Base-by-base conservation (phyloP, 75 land plant species). In the Cryptomeria japonica region DNA sequence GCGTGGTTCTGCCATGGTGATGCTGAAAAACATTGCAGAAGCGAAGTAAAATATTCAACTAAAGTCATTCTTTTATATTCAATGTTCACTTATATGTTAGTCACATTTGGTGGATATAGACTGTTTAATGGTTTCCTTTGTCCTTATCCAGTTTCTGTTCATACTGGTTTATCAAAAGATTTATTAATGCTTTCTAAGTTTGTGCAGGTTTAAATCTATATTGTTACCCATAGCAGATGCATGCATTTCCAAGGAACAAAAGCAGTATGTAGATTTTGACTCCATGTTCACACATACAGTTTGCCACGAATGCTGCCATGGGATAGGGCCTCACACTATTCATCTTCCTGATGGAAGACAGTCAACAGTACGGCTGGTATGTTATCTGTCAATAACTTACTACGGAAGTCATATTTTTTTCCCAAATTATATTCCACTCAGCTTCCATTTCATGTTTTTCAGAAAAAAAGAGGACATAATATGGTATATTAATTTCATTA, bases 271-370 rank as follows among this genome's bases (percentile, higher is more conserved):
- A 13, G 97, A 98, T 88, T 98, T 98, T 87, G 97, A 97, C 25
- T 93, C 99, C n/a, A 96, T 94, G 86, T 98, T 95, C 87, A 94
- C 97, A 73, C 99, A 98, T 88, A 98, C 94, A 51, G 93, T 98
- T 53, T 98, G 97, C 88, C 99, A 98, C 90, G 99, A 98, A 89
- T 98, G 99, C 85, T 97, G 99, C 85, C 99, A 97, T 92, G 99
- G 99, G 15, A 97, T 98, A 93, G 99, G 99, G 14, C 99, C 99
- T 79, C 99, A 98, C 88, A 87, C 90, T n/a, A 98, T 98, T 80
- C 90, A 72, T 47, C 94, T 95, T 84, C 97, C 99, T 70, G 90
- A 89, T 93, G 99, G 99, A 25, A 90, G 90, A 87, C 72, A 96
- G 87, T 95, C 99, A 58, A 98, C 99, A 49, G 99, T 98, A 76